Base-by-base conservation (phyloP, 106 monocot genomes). In the Dioscorea zingiberensis region DNA sequence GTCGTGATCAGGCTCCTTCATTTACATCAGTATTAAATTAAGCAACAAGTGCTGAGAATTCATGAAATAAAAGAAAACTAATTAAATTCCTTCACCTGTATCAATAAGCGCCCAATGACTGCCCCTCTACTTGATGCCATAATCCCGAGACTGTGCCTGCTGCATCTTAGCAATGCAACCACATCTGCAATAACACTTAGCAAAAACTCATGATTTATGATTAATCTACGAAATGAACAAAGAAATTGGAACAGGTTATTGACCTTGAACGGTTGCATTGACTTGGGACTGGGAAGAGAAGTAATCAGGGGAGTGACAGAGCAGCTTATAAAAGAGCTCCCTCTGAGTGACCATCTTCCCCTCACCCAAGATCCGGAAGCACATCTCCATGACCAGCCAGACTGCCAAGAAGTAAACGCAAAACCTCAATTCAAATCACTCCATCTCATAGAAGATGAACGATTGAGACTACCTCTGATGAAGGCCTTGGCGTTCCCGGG, bases 51-150 rank as follows among this genome's bases (percentile, higher is more conserved):
- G 16, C 22, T 51, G 3, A 3, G 15, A 5, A 27, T 46, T 44
- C 30, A 46, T 6, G 0, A 44, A 27, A 60, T n/a, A 59, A 7
- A 60, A 60, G 21, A 47, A 47, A 47, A 9, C n/a, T 46, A n/a
- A 19, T 9, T 38, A 57, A 44, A 12, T 1, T 27, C 27, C 51
- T 28, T 18, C 58, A 91, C 95, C 82, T 85, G 70, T 58, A 97
- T 56, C 21, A 67, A 21, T 55, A 97, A 69, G 15, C 97, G 88
- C 18, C 97, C 92, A 58, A 72, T 69, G 25, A 97, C 77, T 28
- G 97, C 76, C 53, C 97, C 97, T 84, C 86, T 78, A 38, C 86
- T 86, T 16, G 92, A 92, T 44, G 97, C 92, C 75, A 92, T 92
- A 27, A 97, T 74, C 56, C 97, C 97, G 32, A 97, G 75, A 67